Percentiles rank a stretch among this genome's conserved stretches.
Conservation (phyloP, 1,284 basidiomycete genomes). For the Trametes hirsuta region DNA sequence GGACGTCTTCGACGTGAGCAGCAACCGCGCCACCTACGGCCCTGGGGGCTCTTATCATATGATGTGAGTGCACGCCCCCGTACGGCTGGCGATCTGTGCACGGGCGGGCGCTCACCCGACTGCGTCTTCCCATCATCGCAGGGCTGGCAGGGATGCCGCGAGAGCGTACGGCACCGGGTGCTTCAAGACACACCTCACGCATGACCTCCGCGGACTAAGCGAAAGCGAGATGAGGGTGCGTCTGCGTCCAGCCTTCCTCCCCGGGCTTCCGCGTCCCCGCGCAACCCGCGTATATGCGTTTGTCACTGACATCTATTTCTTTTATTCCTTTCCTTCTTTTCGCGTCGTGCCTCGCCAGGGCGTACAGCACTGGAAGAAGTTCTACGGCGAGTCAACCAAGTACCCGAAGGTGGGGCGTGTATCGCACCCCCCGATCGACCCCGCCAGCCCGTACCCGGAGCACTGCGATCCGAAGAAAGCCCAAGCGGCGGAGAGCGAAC, state of each 20-base stretch:
- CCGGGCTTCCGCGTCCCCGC: not conserved
- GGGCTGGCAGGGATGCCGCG: conserved; percentile 87
- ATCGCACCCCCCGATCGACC: conserved; percentile 77
- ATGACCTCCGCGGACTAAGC: conserved; percentile 84
- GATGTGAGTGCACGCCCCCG: conserved; percentile 57
- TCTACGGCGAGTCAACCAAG: conserved; percentile 80
- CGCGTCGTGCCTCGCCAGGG: conserved; percentile 47
- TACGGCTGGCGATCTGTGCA: conserved; percentile 11
- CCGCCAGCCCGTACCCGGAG: conserved; percentile 74
- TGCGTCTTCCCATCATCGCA: conserved; percentile 35
- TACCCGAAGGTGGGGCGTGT: conserved; percentile 81
- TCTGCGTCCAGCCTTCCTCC: conserved; percentile 2
- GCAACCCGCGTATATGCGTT: not conserved
- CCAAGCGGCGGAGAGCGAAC: conserved; percentile 24
- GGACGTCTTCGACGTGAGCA: conserved; percentile 90
- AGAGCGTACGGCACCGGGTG: conserved; percentile 93
- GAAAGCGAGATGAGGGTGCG: conserved; percentile 73
- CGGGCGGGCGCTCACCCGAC: conserved; percentile 7
- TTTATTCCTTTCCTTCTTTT: not conserved
- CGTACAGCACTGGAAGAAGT: conserved; percentile 85
- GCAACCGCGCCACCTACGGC: conserved; percentile 81
- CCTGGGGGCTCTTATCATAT: conserved; percentile 86
- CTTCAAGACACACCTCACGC: conserved; percentile 86
- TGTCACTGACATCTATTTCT: not conserved
- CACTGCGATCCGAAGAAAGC: conserved; percentile 72